phyloP scores from a whole-genome alignment of 2,329 filamentous ascomycete genomes.

The Lecanoromycetidae sp. region DNA sequence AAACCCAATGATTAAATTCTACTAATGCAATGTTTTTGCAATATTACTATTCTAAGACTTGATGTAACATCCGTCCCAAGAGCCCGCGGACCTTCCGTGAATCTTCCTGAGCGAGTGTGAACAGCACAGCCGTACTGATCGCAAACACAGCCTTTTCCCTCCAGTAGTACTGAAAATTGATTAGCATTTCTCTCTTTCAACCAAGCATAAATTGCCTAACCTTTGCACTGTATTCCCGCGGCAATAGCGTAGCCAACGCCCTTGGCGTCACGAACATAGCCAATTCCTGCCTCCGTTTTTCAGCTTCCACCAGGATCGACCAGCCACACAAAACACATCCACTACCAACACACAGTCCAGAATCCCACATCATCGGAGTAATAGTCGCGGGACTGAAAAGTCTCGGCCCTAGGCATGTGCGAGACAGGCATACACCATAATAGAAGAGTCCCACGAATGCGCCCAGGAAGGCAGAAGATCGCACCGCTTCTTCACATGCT shows the following conservation, averaged over 20 bases:
- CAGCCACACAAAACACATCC: constrained; percentile 69
- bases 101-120: constrained; percentile 54
- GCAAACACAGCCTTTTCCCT: constrained; percentile 43
- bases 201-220: constrained; percentile 13
- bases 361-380: constrained; percentile 45
- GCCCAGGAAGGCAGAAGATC: constrained; percentile 67
- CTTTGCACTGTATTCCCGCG: constrained; percentile 51
- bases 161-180: constrained; percentile 17
- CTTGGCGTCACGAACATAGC: constrained; percentile 70
- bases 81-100: constrained; percentile 54
- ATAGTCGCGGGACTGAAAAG: constrained; percentile 46
- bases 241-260: constrained; percentile 62
- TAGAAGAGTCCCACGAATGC: constrained; percentile 70
- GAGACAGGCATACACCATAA: constrained; percentile 68
- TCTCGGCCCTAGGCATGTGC: constrained; percentile 60
- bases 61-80: constrained; percentile 46
- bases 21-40: neutral
- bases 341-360: constrained; percentile 52
- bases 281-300: constrained; percentile 57
- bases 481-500: constrained; percentile 48
- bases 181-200: neutral
- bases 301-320: constrained; percentile 63
- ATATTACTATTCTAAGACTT: constrained; percentile 3
- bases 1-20: neutral
- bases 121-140: constrained; percentile 55